Conservation (phyloP, 306 rosid species). For the Cucurbita maxima region DNA sequence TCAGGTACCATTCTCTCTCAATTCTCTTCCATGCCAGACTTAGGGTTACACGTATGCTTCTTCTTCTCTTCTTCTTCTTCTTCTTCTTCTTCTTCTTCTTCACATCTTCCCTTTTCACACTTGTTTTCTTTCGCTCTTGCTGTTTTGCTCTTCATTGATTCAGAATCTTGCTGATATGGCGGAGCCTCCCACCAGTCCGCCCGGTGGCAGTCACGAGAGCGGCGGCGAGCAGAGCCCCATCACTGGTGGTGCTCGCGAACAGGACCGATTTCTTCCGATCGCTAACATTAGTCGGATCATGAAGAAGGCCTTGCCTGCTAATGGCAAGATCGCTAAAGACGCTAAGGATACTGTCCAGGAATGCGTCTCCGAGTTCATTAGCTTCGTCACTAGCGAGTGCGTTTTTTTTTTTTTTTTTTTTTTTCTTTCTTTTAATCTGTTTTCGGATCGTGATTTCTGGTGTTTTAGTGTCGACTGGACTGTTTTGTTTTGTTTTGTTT, state of each 20-base stretch:
- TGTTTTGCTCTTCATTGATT: neutral
- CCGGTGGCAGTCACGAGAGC: conserved; percentile 60
- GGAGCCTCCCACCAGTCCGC: conserved; percentile 61
- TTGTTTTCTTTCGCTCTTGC: too few species aligned
- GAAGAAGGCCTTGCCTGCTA: conserved; percentile 75
- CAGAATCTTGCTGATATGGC: conserved; percentile 37
- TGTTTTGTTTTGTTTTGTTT: neutral
- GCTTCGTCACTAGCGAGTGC: conserved; percentile 90
- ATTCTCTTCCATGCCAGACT: neutral
- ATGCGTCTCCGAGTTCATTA: conserved; percentile 83
- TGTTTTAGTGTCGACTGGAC: neutral
- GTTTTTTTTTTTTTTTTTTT: neutral
- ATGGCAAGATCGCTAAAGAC: conserved; percentile 84
- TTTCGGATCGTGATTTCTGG: too few species aligned
- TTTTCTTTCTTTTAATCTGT: too few species aligned
- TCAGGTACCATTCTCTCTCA: neutral
- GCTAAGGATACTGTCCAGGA: conserved; percentile 85
- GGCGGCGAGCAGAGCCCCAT: conserved; percentile 79
- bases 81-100: neutral
- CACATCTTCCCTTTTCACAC: neutral
- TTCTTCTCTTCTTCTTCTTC: neutral
- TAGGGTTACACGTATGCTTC: neutral
- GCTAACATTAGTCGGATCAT: conserved; percentile 90
- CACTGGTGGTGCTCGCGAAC: conserved; percentile 40
- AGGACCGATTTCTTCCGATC: conserved; percentile 69